These are phyloP conservation scores for Zoysia pacifica DNA, from an alignment of 176 grass and related monocot species.

Conservation along the genomic window DNA sequence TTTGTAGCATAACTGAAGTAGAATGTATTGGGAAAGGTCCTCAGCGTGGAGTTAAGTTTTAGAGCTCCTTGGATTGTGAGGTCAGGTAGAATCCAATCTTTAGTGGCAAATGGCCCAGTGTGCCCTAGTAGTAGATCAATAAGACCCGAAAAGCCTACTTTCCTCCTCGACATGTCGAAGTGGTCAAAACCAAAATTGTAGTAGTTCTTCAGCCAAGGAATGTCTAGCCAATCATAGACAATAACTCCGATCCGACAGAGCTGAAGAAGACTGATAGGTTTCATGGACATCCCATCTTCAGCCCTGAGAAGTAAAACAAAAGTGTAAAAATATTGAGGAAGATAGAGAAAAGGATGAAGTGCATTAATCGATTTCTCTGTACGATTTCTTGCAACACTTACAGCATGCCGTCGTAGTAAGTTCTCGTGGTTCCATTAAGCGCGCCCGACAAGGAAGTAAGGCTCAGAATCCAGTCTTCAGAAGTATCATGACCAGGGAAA, in stretches of 20 bases:
- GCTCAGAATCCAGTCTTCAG: conserved; percentile 90
- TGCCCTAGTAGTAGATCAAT: conserved; percentile 76
- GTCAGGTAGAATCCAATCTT: conserved; percentile 96
- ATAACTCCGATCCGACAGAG: conserved; percentile 85
- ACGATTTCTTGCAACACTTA: conserved; percentile 46
- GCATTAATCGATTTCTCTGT: not conserved
- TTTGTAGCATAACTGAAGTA: conserved; percentile 99
- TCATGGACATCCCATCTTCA: conserved; percentile 83
- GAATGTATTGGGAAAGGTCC: conserved; percentile 87
- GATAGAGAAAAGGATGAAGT: not conserved
- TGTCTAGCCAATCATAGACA: conserved; percentile 92
- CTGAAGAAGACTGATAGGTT: conserved; percentile 82
- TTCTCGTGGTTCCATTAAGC: conserved; percentile 94
- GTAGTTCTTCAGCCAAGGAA: conserved; percentile 91
- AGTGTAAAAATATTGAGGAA: not conserved
- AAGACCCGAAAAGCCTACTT: conserved; percentile 72
- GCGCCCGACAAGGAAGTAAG: conserved; percentile 93
- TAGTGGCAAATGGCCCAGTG: conserved; percentile 75
- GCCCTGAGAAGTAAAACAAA: conserved; percentile 55
- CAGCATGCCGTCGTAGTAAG: conserved; percentile 97
- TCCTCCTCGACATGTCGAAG: conserved; percentile 82
- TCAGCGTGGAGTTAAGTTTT: conserved; percentile 61
- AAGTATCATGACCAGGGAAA: conserved; percentile 86
- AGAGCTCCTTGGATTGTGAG: conserved; percentile 88
- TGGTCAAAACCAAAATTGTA: conserved; percentile 98